Evolutionary conservation across 108 stramenopile genomes (phyloP).

Genomic region (Tribonema minus): DNA sequence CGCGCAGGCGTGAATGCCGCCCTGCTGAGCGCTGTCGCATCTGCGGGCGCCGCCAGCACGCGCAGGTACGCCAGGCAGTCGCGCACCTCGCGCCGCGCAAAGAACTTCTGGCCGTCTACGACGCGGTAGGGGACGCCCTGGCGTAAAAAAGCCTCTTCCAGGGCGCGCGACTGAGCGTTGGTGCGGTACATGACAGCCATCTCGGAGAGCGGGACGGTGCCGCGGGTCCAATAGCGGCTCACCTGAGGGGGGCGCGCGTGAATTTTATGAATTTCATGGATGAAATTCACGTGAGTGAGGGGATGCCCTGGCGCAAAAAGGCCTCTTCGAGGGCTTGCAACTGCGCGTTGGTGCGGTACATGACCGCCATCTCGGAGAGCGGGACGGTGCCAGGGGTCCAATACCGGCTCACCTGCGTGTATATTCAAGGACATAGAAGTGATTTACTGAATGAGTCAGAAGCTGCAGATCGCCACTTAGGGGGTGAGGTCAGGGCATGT

Average conservation of each 20-base stretch:
- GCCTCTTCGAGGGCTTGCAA: conserved; percentile 69
- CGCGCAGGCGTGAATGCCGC: conserved; percentile 37
- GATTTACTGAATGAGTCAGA: too few species aligned
- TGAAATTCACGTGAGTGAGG: too few species aligned
- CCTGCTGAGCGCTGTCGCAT: conserved; percentile 11
- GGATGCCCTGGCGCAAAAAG: conserved; percentile 10
- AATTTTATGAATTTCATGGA: too few species aligned
- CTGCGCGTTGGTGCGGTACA: conserved; percentile 86
- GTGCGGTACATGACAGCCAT: conserved; percentile 77
- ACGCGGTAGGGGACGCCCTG: conserved; percentile 22
- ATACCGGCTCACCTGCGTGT: too few species aligned
- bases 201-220: conserved; percentile 6
- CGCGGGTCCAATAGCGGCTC: conserved; percentile 6
- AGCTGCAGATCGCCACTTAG: too few species aligned
- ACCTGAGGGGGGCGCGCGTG: too few species aligned
- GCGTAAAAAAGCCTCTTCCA: conserved; percentile 57
- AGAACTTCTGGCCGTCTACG: conserved; percentile 36
- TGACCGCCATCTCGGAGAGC: conserved; percentile 56
- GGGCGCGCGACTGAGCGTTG: conserved; percentile 76
- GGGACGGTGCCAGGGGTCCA: conserved; percentile 1
- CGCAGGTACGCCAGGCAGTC: conserved; percentile 45
- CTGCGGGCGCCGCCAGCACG: conserved; percentile 25
- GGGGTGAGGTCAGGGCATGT: too few species aligned
- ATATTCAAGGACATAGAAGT: too few species aligned
- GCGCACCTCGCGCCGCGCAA: conserved; percentile 9